Evolutionary conservation across 83 land plant species (phyloP).

Genomic region (Larix sibirica): DNA sequence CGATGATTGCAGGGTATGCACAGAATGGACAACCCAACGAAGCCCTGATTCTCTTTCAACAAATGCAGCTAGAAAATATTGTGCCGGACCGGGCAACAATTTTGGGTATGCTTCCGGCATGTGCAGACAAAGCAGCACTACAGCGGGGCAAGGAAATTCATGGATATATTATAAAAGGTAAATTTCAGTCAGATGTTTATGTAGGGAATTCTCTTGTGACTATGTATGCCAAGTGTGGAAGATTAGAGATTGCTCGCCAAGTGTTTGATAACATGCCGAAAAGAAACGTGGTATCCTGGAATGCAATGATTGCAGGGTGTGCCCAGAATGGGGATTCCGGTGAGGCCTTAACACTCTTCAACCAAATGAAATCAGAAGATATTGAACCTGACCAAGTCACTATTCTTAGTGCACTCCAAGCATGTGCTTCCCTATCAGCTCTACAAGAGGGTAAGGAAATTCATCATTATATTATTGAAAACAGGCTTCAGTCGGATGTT

Average conservation of each 20-base stretch:
- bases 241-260: conserved; percentile 26
- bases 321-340: conserved; percentile 33
- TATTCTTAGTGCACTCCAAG: conserved; percentile 38
- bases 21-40: conserved; percentile 37
- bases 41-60: conserved; percentile 40
- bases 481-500: conserved; percentile 24
- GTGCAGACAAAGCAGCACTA: conserved; percentile 33
- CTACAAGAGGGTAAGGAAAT: conserved; percentile 26
- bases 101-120: conserved; percentile 42
- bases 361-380: conserved; percentile 23
- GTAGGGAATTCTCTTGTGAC: conserved; percentile 51
- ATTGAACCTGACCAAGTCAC: conserved; percentile 13
- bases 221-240: conserved; percentile 57
- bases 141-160: conserved; percentile 51
- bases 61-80: conserved; percentile 48
- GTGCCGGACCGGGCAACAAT: conserved; percentile 43
- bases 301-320: conserved; percentile 56
- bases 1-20: conserved; percentile 35
- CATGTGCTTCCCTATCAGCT: conserved; percentile 33
- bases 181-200: conserved; percentile 32
- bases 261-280: conserved; percentile 43
- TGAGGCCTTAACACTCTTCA: conserved; percentile 34
- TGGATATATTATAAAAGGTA: conserved; percentile 24
- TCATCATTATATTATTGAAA: conserved; percentile 16
- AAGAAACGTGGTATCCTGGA: conserved; percentile 63